Evolutionary conservation across 495 filamentous ascomycete genomes (phyloP).

Genomic region (Penicillium macrosclerotiorum): DNA sequence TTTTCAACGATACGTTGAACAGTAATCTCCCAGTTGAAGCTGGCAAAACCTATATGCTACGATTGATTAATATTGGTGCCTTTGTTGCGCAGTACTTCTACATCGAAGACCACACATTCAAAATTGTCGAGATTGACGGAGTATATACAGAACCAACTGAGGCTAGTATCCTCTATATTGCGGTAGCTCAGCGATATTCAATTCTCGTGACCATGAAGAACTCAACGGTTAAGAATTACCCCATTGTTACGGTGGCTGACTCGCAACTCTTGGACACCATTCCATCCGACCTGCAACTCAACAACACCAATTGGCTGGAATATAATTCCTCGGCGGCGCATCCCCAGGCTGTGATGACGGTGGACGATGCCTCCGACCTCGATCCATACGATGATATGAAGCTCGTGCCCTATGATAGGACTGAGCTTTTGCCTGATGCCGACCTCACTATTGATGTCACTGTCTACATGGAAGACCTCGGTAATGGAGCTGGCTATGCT

Average conservation of each 20-base stretch:
- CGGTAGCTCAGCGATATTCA: constrained; percentile 69
- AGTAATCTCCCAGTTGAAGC: constrained; percentile 59
- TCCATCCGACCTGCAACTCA: constrained; percentile 49
- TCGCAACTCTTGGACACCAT: constrained; percentile 32
- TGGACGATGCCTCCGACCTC: constrained; percentile 43
- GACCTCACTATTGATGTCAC: constrained; percentile 29
- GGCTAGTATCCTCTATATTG: constrained; percentile 61
- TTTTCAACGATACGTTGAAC: constrained; percentile 58
- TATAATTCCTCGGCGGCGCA: constrained; percentile 60
- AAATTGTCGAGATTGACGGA: constrained; percentile 55
- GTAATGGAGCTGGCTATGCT: constrained; percentile 46
- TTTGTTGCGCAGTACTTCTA: constrained; percentile 77
- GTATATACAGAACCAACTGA: constrained; percentile 54
- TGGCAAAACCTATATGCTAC: constrained; percentile 77
- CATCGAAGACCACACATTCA: constrained; percentile 68
- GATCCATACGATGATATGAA: constrained; percentile 51
- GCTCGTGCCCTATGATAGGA: constrained; percentile 49
- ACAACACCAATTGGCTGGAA: constrained; percentile 75
- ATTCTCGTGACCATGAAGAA: constrained; percentile 67
- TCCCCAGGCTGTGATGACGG: constrained; percentile 46
- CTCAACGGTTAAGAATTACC: constrained; percentile 61
- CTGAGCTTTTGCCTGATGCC: constrained; percentile 35
- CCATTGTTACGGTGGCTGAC: constrained; percentile 51
- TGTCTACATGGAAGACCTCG: constrained; percentile 50
- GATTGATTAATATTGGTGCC: constrained; percentile 71